Evolutionary conservation across 495 filamentous ascomycete species (phyloP).

Genomic region (Penicillium robsamsonii): DNA sequence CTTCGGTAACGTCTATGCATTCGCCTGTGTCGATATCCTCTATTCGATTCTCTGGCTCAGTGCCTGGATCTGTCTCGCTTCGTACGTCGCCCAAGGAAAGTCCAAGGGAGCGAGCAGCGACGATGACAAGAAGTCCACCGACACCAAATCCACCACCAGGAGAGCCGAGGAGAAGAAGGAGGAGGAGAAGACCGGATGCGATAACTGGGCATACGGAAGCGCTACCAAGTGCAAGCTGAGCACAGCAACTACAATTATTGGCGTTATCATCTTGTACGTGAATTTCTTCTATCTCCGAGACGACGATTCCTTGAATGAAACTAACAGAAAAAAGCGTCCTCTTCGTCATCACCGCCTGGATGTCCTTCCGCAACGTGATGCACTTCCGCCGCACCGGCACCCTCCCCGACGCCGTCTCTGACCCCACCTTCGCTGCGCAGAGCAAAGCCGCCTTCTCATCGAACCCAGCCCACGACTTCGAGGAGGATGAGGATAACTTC

Average conservation of each 20-base stretch:
- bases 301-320: neutral
- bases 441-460: constrained; percentile 51
- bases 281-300: constrained; percentile 2
- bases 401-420: constrained; percentile 62
- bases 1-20: constrained; percentile 79
- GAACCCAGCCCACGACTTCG: constrained; percentile 48
- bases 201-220: constrained; percentile 54
- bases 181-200: constrained; percentile 38
- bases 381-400: constrained; percentile 76
- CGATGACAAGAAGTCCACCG: constrained; percentile 15
- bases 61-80: constrained; percentile 73
- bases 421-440: constrained; percentile 52
- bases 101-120: constrained; percentile 16
- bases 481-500: constrained; percentile 51
- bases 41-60: constrained; percentile 82
- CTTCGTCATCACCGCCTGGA: constrained; percentile 66
- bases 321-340: constrained; percentile 56
- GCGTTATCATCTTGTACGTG: constrained; percentile 76
- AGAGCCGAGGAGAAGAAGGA: constrained; percentile 15
- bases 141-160: constrained; percentile 24
- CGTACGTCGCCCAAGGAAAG: constrained; percentile 57
- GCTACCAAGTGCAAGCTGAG: constrained; percentile 65
- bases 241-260: constrained; percentile 74
- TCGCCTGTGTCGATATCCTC: constrained; percentile 69
- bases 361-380: constrained; percentile 75